Evolutionary conservation across 192 early-diverging fungal species (phyloP).

Genomic region (Linnemannia zychae): DNA sequence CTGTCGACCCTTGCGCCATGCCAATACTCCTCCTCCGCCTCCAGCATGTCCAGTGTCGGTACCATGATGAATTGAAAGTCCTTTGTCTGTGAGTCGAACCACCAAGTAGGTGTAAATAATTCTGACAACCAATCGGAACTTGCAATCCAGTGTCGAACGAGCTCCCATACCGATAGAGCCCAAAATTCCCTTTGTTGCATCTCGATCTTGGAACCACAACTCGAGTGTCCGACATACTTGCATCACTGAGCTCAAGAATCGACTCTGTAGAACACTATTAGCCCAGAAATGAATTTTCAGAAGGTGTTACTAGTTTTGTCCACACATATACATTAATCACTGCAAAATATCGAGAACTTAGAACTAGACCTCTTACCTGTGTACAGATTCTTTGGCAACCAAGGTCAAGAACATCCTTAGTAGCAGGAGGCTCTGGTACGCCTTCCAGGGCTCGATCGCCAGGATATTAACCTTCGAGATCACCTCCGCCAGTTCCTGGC

Average conservation of each 20-base stretch:
- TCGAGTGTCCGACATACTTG: slow-evolving; percentile 43
- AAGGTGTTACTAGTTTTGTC: not conserved
- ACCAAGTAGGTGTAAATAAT: slow-evolving; percentile 52
- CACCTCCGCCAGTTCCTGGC: slow-evolving; percentile 39
- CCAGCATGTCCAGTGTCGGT: not conserved
- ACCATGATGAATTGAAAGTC: slow-evolving; percentile 37
- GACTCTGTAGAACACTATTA: slow-evolving; percentile 41
- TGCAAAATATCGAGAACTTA: not conserved
- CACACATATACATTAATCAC: not conserved
- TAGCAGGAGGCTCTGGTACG: slow-evolving; percentile 39
- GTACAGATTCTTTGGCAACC: slow-evolving; percentile 51
- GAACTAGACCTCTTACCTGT: slow-evolving; percentile 30
- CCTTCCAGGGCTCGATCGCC: slow-evolving; percentile 46
- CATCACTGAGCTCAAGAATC: slow-evolving; percentile 42
- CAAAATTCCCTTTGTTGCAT: slow-evolving; percentile 36
- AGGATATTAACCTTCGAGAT: slow-evolving; percentile 42
- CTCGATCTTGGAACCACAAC: slow-evolving; percentile 44
- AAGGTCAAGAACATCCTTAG: slow-evolving; percentile 48
- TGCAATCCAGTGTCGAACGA: slow-evolving; percentile 34
- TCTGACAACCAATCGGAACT: slow-evolving; percentile 39
- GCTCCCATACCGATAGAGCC: slow-evolving; percentile 49
- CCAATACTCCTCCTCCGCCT: slow-evolving; percentile 18
- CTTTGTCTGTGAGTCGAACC: slow-evolving; percentile 39
- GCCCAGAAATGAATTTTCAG: not conserved
- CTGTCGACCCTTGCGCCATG: slow-evolving; percentile 38